Conservation (phyloP, 1,284 basidiomycete species). For the Malassezia obtusa region DNA sequence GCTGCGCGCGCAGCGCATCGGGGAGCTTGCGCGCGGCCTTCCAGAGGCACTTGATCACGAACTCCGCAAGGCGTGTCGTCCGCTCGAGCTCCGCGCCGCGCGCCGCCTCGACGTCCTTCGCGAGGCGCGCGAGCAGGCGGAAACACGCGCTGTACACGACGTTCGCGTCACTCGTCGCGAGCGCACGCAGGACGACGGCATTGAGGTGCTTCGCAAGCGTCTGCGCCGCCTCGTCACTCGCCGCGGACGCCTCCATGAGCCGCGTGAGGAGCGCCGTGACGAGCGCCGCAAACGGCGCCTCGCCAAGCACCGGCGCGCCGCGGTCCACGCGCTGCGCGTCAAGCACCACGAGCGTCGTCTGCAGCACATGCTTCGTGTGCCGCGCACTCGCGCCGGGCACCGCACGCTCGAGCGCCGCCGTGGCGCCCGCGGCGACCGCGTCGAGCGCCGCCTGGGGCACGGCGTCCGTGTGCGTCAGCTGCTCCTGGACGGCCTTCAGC, state of each 20-base stretch:
- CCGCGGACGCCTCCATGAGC: conserved; percentile 61
- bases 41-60: conserved; percentile 97
- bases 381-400: conserved; percentile 6
- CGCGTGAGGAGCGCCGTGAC: conserved; percentile 78
- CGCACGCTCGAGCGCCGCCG: not conserved
- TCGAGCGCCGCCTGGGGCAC: not conserved
- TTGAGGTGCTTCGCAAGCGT: conserved; percentile 89
- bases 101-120: conserved; percentile 66
- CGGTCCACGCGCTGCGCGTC: not conserved
- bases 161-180: conserved; percentile 81
- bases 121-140: conserved; percentile 71
- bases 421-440: not conserved
- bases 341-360: conserved; percentile 12
- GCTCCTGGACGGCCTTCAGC: conserved; percentile 58
- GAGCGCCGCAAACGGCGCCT: conserved; percentile 16
- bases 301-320: not conserved
- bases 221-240: conserved; percentile 52
- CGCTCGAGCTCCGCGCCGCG: conserved; percentile 39
- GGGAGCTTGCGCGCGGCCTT: conserved; percentile 90
- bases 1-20: conserved; percentile 69
- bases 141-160: conserved; percentile 81
- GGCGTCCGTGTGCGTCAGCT: not conserved
- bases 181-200: conserved; percentile 87
- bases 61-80: conserved; percentile 75
- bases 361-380: conserved; percentile 39